Base-by-base conservation (phyloP, 83 land plant genomes). In the Picea abies region DNA sequence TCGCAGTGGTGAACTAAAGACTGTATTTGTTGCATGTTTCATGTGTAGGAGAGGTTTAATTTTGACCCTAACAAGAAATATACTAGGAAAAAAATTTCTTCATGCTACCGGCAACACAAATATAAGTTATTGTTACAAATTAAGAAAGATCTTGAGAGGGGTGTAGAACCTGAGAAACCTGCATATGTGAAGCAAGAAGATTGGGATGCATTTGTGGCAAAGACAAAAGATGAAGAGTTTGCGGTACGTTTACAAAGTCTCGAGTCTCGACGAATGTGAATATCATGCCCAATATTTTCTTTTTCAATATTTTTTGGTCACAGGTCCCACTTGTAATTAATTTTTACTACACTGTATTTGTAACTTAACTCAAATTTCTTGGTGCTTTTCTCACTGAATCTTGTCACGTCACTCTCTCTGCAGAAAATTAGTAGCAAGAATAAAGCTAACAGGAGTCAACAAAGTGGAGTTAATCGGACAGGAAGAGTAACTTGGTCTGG, bases 181-280 rank as follows among this genome's bases (percentile, higher is more conserved):
- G 37, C 84, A 60, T 83, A 83, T 83, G 84, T 83, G 58, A 83
- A 83, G 44, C 47, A 83, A 72, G 84, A 83, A 44, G 84, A 83
- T 66, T 83, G 84, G 84, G 71, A 83, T 77, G 80, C 69, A 37
- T 83, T 83, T 64, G 84, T 83, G 62, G 80, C 84, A 83, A 83
- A 77, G 68, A 83, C 84, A 41, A 83, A 63, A 77, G 84, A 83
- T 83, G 84, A 83, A 44, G 84, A 83, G 39, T 83, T 83, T 83
- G 84, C 49, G 23, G 84, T 83, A 60, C 56, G 80, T 83, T 83
- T 63, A 52, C 15, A 25, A 23, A 17, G 16, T 26, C 19, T 23
- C 35, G 64, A 79, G 16, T 26, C 19, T 23, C 20, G 64, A 79
- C 26, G 62, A 61, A 79, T 79, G 32, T 60, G 80, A 29, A 22